Base-by-base conservation (phyloP, 345 rosid species). In the Aurinia saxatilis region DNA sequence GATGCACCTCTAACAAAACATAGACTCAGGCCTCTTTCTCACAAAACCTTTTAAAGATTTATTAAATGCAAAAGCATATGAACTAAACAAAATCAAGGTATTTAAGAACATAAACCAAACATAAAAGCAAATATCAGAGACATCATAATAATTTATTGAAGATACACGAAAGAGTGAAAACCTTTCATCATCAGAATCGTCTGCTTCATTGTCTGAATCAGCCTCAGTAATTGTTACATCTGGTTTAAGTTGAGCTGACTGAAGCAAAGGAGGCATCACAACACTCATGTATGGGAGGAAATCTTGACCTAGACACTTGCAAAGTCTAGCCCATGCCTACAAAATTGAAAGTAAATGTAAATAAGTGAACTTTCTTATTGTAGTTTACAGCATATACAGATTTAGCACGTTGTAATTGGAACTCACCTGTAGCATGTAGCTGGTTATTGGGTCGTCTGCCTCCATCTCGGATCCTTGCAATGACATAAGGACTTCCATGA, bases 261-360 rank as follows among this genome's bases (percentile, higher is more conserved):
- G 95, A 21, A 95, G 96, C 78, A 95, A 72, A 59, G 97, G 95
- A 34, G 99, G 99, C 99, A 95, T 95, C 50, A 95, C 99, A 72
- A 95, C 89, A 41, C 77, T 80, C 99, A 95, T 90, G 56, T 95
- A 95, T 31, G 99, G 99, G 65, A 95, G 88, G 73, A 95, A 95
- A 75, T 95, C 99, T 68, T 88, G 98, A 37, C 99, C 99, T 67
- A 95, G 74, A 74, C 99, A 95, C 74, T 95, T 95, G 88, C 99
- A 95, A 42, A 95, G 96, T 67, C 99, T 83, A 48, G 99, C 98
- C 99, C 99, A 95, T 16, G 98, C 99, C 97, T 95, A 70, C 12
- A 63, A 66, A 40, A 73, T 41, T 30, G 19, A 57, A 35, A 38
- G 14, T 16, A 59, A 58, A 19, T 51, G 42, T 67, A 16, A 52